Percentiles rank a stretch among this genome's conserved stretches.
These are phyloP conservation scores for Lepidium campestre DNA, from an alignment of 441 rosid species.

Conservation along the genomic window DNA sequence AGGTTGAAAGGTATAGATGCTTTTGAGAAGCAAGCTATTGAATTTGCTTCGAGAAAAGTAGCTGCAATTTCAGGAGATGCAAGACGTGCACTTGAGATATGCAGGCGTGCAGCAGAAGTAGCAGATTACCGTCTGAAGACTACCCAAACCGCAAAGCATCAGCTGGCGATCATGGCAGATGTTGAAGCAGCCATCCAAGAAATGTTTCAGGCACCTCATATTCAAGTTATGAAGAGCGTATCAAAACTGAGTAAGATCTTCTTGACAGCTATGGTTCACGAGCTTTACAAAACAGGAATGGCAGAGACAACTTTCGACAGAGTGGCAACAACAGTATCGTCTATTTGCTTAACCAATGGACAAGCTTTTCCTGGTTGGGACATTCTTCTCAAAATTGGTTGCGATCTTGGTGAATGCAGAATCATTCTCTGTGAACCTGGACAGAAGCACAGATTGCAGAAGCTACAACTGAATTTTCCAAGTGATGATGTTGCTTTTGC, in stretches of 20 bases:
- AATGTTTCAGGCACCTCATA: constrained; percentile 98
- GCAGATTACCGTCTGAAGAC: constrained; percentile 63
- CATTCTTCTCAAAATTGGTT: constrained; percentile 68
- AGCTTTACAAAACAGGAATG: constrained; percentile 94
- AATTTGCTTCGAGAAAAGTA: constrained; percentile 96
- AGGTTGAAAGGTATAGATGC: constrained; percentile 78
- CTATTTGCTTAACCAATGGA: constrained; percentile 69
- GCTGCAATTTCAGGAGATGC: constrained; percentile 99
- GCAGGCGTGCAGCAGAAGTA: constrained; percentile 95
- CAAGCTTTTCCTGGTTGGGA: constrained; percentile 96
- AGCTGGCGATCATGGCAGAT: constrained; percentile 67
- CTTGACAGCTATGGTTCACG: constrained; percentile 90
- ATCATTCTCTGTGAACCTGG: constrained; percentile 83
- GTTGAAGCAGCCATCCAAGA: constrained; percentile 94
- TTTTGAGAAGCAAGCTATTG: constrained; percentile 90
- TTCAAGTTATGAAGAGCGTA: constrained; percentile 82
- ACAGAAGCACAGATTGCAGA: constrained; percentile 76
- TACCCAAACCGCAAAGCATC: constrained; percentile 40
- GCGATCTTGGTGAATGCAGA: constrained; percentile 90
- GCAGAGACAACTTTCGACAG: constrained; percentile 82
- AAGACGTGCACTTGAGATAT: constrained; percentile 92
- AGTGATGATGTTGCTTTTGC: constrained; percentile 94
- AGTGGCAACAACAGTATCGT: constrained; percentile 75
- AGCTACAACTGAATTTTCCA: constrained; percentile 94
- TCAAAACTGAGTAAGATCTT: constrained; percentile 74